Conservation (phyloP, 495 filamentous ascomycete genomes). For the Xylaria longipes region DNA sequence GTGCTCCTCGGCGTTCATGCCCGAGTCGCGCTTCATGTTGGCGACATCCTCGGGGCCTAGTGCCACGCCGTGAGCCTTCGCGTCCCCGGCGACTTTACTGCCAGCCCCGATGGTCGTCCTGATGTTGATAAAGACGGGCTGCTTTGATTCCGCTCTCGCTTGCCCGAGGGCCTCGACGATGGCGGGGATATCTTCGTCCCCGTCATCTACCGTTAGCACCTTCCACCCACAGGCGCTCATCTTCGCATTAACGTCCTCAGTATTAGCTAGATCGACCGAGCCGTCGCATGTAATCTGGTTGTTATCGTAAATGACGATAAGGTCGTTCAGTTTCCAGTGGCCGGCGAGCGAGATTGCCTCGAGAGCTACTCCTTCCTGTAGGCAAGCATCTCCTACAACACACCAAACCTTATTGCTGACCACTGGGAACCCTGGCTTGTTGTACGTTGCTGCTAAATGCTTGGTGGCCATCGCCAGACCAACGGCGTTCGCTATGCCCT, state of each 20-base stretch:
- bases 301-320: slow-evolving; percentile 65
- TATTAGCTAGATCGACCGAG: slow-evolving; percentile 60
- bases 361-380: slow-evolving; percentile 65
- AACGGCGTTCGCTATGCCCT: slow-evolving; percentile 66
- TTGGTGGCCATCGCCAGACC: slow-evolving; percentile 65
- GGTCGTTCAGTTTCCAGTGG: slow-evolving; percentile 60
- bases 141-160: slow-evolving; percentile 51
- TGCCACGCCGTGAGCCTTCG: slow-evolving; percentile 59
- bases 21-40: slow-evolving; percentile 55
- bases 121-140: slow-evolving; percentile 66
- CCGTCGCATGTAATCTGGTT: slow-evolving; percentile 67
- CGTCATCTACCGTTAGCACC: slow-evolving; percentile 18
- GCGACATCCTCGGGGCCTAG: slow-evolving; percentile 55
- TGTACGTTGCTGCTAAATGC: slow-evolving; percentile 61
- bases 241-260: slow-evolving; percentile 65
- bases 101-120: slow-evolving; percentile 63
- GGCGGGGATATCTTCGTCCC: slow-evolving; percentile 53
- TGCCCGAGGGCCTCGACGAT: slow-evolving; percentile 57
- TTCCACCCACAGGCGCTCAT: slow-evolving; percentile 65
- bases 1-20: slow-evolving; percentile 52
- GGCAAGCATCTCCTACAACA: slow-evolving; percentile 65
- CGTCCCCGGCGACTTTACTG: slow-evolving; percentile 56
- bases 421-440: slow-evolving; percentile 55
- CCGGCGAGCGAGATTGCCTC: slow-evolving; percentile 64
- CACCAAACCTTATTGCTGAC: slow-evolving; percentile 60